These are phyloP conservation scores for Fusarium sp. DNA, from an alignment of 2,329 filamentous ascomycete genomes.

Conservation along the genomic window DNA sequence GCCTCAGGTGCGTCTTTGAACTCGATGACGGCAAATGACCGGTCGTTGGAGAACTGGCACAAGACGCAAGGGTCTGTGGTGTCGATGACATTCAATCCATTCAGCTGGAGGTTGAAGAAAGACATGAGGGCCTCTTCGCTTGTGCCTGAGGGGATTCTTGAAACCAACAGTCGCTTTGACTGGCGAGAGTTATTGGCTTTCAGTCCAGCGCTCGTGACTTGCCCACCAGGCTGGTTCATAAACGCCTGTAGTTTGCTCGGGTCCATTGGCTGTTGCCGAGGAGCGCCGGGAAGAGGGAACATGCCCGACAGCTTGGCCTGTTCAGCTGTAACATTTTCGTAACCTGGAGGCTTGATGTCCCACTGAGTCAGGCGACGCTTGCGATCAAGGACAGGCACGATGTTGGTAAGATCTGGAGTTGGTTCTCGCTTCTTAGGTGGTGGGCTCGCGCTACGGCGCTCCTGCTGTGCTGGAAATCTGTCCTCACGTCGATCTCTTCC, in stretches of 20 bases:
- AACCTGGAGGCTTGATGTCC: slow-evolving; percentile 99
- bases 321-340: slow-evolving; percentile 97
- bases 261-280: slow-evolving; percentile 94
- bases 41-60: slow-evolving; percentile 83
- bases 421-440: slow-evolving; percentile 92
- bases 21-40: slow-evolving; percentile 85
- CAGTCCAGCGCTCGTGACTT: slow-evolving; percentile 78
- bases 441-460: slow-evolving; percentile 80
- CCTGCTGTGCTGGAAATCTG: slow-evolving; percentile 54
- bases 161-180: slow-evolving; percentile 88
- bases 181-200: slow-evolving; percentile 95
- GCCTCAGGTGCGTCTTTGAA: slow-evolving; percentile 90
- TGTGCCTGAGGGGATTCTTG: slow-evolving; percentile 79
- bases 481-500: slow-evolving; percentile 58
- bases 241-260: slow-evolving; percentile 93
- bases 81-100: slow-evolving; percentile 92
- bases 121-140: slow-evolving; percentile 80
- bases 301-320: slow-evolving; percentile 98
- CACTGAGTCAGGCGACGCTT: slow-evolving; percentile 96
- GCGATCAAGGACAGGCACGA: slow-evolving; percentile 83
- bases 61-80: slow-evolving; percentile 85
- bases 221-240: slow-evolving; percentile 86
- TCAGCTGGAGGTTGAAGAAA: slow-evolving; percentile 97
- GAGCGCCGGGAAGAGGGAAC: slow-evolving; percentile 97
- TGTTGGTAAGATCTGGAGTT: slow-evolving; percentile 91